phyloP scores from a whole-genome alignment of 805 yeast genomes.

The Lachancea quebecensis region DNA sequence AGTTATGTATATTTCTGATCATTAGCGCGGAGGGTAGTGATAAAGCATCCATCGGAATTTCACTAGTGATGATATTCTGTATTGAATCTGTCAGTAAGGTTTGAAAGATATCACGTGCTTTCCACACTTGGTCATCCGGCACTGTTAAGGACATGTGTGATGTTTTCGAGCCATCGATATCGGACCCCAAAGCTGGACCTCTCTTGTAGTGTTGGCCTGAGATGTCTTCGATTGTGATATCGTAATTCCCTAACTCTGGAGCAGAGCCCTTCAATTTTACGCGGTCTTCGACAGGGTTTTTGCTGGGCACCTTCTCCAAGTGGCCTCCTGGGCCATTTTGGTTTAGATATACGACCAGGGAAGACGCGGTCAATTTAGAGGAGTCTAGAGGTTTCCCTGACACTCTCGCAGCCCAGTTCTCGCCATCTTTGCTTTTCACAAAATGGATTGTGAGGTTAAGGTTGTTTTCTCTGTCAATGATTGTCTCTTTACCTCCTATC shows the following conservation, averaged over 20 bases:
- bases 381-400: slow-evolving; percentile 56
- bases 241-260: slow-evolving; percentile 61
- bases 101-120: slow-evolving; percentile 66
- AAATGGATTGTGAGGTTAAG: slow-evolving; percentile 63
- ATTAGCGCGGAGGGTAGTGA: slow-evolving; percentile 40
- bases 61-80: slow-evolving; percentile 32
- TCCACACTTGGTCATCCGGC: slow-evolving; percentile 71
- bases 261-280: slow-evolving; percentile 43
- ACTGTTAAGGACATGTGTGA: slow-evolving; percentile 64
- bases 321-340: slow-evolving; percentile 48
- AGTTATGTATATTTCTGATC: slow-evolving; percentile 50
- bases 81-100: slow-evolving; percentile 66
- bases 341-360: slow-evolving; percentile 73
- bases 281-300: not conserved
- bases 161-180: slow-evolving; percentile 50
- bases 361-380: slow-evolving; percentile 42
- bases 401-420: slow-evolving; percentile 76
- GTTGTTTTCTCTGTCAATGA: slow-evolving; percentile 59
- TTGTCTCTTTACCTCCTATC: slow-evolving; percentile 72
- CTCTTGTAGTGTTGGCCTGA: slow-evolving; percentile 29
- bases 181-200: slow-evolving; percentile 32
- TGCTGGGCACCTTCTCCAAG: not conserved
- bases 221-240: slow-evolving; percentile 51
- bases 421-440: slow-evolving; percentile 62
- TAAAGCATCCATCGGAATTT: slow-evolving; percentile 28